Evolutionary conservation across 805 yeast species (phyloP), one percentile per base, ranked within the genome.

Genomic region (Pichia insulana): DNA sequence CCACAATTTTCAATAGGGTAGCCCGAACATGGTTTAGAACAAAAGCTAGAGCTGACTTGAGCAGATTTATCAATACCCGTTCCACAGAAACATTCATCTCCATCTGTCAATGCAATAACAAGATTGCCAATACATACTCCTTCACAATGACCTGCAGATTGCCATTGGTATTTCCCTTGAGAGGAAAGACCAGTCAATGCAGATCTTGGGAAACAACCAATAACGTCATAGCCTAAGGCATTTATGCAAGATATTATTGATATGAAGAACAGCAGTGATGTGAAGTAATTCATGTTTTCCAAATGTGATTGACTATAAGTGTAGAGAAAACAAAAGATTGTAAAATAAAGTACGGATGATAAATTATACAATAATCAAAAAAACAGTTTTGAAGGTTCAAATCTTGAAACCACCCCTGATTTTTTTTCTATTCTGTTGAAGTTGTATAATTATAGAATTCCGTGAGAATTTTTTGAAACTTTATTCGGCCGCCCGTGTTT

Each of bases 51-150:
- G 20, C 53, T 49, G 18, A 56, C 57, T 7, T 42, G 28, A 18
- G 46, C 49, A 6, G 50, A 51, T 7, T 59, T 42, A 5, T 76
- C 68, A 12, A 63, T 43, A 0, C 62, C 49, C 53, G 70, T 62
- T 19, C 88, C 89, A 58, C 95, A 85, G 55, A 70, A 83, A 58
- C 95, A 85, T 17, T 62, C 54, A 19, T 65, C 51, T 6, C 86
- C 84, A 43, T 68, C 58, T 4, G 69, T 55, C 30, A 74, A 52
- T 16, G 75, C 76, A 49, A 63, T 63, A 4, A 73, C 74, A 44
- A 50, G 57, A 6, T 55, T 55, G 3, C 56, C 51, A 2, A 15
- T 6, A 61, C 96, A 87, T 45, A 62, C 61, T 3, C 55, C 53
- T 51, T 73, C 66, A 61, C 92, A 82, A 56, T 76, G 69, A 10